Base-by-base conservation (phyloP, 768 basidiomycete species). In the Dictyophora rubrovolvata region DNA sequence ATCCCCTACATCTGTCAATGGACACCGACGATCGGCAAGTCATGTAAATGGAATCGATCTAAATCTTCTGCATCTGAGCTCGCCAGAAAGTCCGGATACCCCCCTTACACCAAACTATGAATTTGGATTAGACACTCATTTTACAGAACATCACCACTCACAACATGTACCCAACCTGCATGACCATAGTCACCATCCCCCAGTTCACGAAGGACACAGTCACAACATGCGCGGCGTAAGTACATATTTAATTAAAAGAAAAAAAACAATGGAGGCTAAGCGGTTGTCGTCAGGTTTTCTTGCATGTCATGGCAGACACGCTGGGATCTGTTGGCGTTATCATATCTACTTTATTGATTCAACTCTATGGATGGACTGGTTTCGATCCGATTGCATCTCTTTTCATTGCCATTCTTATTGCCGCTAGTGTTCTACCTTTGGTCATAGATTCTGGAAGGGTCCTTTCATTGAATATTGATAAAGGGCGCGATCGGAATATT, bases 341-440 rank as follows among this genome's bases (percentile, higher is more conserved):
- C 68, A 81, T 97, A 55, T 98, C 96, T 22, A 99, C 96, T 1
- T 74, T 98, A 17, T 80, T 98, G 56, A 98, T 99, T 62, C 86
- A 94, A 68, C 85, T 85, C 62, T 98, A 96, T 65, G 95, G 96
- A 21, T 98, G 94, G 93, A 97, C 95, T 12, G 93, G 93, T 18
- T 99, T 97, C 69, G 96, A 99, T 71, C 96, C 96, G 0, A 93
- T 99, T 61, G 96, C 96, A 0, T 94, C 92, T 9, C 75, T 99
- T 28, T 95, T 99, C 71, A 99, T 99, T 63, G 96, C 96, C 5
- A 73, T 90, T 9, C 74, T 99, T 63, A 99, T 99, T 65, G 91
- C 92, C 20, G 94, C 91, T 5, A 95, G 93, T 68, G 96, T 99
- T 18, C 77, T 95, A 21, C 96, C 96, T 11, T 83, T 99, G 46